Conservation (phyloP, 179 eudicot species). For the Amaranthus tricolor region DNA sequence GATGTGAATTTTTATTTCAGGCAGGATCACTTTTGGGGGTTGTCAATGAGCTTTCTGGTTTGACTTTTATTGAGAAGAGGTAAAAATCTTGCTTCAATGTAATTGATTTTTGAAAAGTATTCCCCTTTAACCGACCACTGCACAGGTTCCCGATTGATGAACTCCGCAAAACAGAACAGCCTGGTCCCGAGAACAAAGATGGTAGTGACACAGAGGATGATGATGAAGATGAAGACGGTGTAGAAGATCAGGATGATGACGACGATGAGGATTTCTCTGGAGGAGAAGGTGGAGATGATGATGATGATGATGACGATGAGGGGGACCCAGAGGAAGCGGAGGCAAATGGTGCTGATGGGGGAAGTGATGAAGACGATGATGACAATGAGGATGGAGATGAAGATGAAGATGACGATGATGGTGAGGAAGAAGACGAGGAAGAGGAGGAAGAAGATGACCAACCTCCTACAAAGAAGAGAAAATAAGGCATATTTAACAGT, state of each 20-base stretch:
- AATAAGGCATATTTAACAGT: slow-evolving; percentile 32
- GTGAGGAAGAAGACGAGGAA: slow-evolving; percentile 39
- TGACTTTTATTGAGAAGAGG: slow-evolving; percentile 32
- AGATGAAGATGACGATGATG: slow-evolving; percentile 32
- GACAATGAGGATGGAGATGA: slow-evolving; percentile 34
- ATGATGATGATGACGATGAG: slow-evolving; percentile 42
- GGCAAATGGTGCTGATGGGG: slow-evolving; percentile 33
- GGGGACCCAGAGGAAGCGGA: slow-evolving; percentile 44
- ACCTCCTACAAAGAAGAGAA: slow-evolving; percentile 70
- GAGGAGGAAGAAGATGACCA: slow-evolving; percentile 60
- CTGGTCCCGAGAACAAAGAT: slow-evolving; percentile 53
- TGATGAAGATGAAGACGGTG: slow-evolving; percentile 48
- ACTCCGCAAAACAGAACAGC: slow-evolving; percentile 33
- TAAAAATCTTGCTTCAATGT: neutral
- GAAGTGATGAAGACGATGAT: slow-evolving; percentile 39
- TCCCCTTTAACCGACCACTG: neutral
- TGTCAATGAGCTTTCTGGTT: slow-evolving; percentile 15
- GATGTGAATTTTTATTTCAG: slow-evolving; percentile 22
- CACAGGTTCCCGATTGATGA: slow-evolving; percentile 41
- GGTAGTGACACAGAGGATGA: slow-evolving; percentile 65
- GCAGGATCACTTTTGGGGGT: slow-evolving; percentile 34
- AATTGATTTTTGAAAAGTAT: neutral
- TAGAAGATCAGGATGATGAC: slow-evolving; percentile 47
- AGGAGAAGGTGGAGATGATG: slow-evolving; percentile 43
- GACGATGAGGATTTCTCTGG: slow-evolving; percentile 55